Percentiles rank a stretch among this genome's conserved stretches.
These are phyloP conservation scores for Colletotrichum filicis DNA, from an alignment of 2,329 filamentous ascomycete species.

Conservation along the genomic window DNA sequence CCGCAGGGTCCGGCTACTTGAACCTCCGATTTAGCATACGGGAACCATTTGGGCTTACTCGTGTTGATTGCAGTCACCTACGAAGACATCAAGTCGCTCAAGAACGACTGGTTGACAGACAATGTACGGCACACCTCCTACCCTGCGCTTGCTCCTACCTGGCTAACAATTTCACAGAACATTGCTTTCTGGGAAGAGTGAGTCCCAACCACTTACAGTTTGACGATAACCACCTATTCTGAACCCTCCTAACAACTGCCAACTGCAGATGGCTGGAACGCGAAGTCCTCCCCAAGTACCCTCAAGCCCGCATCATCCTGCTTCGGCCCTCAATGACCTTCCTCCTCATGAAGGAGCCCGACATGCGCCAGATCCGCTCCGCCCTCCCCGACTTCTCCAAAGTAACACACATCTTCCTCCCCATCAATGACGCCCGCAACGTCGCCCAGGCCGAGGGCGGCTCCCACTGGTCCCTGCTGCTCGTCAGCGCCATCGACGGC, in stretches of 20 bases:
- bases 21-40: not conserved
- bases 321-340: constrained; percentile 94
- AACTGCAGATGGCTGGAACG: constrained; percentile 80
- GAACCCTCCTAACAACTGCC: constrained; percentile 19
- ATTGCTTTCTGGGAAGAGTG: constrained; percentile 99
- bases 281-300: constrained; percentile 83
- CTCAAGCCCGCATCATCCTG: constrained; percentile 87
- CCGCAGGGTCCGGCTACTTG: not conserved
- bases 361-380: constrained; percentile 65
- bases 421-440: constrained; percentile 89
- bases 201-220: constrained; percentile 38
- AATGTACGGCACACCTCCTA: constrained; percentile 70
- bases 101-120: constrained; percentile 95
- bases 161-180: constrained; percentile 64
- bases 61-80: constrained; percentile 72
- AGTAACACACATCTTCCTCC: constrained; percentile 93
- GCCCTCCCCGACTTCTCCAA: constrained; percentile 84
- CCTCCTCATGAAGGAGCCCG: constrained; percentile 81
- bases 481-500: constrained; percentile 88
- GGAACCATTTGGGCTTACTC: constrained; percentile 16
- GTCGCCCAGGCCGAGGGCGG: constrained; percentile 85
- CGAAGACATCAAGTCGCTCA: constrained; percentile 89
- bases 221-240: not conserved
- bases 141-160: constrained; percentile 23
- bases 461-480: constrained; percentile 92